phyloP scores from a whole-genome alignment of 768 basidiomycete genomes.

The Agrocybe pediades region DNA sequence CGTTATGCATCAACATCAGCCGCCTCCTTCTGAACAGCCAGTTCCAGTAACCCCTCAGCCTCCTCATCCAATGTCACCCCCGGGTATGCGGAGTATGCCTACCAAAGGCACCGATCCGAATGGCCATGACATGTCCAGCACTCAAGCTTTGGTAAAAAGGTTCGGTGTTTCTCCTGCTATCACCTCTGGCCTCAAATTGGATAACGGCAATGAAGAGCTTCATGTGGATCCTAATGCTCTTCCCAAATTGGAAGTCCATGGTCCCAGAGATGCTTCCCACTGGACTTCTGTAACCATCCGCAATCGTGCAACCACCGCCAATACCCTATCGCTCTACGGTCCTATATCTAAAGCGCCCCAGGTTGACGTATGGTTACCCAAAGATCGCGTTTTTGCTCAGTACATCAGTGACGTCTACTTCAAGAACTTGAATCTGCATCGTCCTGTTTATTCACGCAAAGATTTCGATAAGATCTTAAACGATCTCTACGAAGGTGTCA shows the following conservation, averaged over 20 bases:
- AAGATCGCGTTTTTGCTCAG: slow-evolving; percentile 67
- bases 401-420: slow-evolving; percentile 75
- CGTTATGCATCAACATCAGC: slow-evolving; percentile 34
- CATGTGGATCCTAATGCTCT: slow-evolving; percentile 77
- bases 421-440: slow-evolving; percentile 72
- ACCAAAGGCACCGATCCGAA: slow-evolving; percentile 81
- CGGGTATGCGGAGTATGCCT: slow-evolving; percentile 24
- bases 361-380: slow-evolving; percentile 71
- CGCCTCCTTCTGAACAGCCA: slow-evolving; percentile 29
- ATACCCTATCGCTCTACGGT: slow-evolving; percentile 34
- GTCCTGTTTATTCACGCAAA: slow-evolving; percentile 71
- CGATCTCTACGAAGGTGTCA: slow-evolving; percentile 62
- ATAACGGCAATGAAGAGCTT: slow-evolving; percentile 69
- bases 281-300: slow-evolving; percentile 62
- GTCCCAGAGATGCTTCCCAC: slow-evolving; percentile 59
- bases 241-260: slow-evolving; percentile 48
- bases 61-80: slow-evolving; percentile 20
- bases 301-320: slow-evolving; percentile 43
- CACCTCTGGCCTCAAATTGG: slow-evolving; percentile 62
- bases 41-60: slow-evolving; percentile 9
- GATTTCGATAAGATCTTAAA: slow-evolving; percentile 69
- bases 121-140: slow-evolving; percentile 76
- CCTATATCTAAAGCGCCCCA: slow-evolving; percentile 32
- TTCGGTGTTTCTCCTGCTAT: slow-evolving; percentile 79
- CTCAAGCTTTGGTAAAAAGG: slow-evolving; percentile 72